These are phyloP conservation scores for Penicillium roqueforti DNA, from an alignment of 495 filamentous ascomycete genomes.

Conservation along the genomic window DNA sequence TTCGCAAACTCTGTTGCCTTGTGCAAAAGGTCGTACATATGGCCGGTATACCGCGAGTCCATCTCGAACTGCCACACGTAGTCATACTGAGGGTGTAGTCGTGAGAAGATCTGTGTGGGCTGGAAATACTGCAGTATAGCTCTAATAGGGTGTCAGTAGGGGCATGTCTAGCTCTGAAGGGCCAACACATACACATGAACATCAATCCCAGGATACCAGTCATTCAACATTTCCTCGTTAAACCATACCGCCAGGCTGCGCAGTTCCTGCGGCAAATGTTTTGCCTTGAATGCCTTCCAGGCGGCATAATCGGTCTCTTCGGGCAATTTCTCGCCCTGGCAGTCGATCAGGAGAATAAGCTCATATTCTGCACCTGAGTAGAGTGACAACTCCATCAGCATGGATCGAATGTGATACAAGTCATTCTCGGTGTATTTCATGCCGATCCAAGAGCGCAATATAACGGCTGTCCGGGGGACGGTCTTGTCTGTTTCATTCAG, in stretches of 20 bases:
- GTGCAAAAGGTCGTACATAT: slow-evolving; percentile 57
- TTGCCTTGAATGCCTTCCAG: slow-evolving; percentile 40
- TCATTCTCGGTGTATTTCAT: slow-evolving; percentile 67
- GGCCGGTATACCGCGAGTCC: slow-evolving; percentile 62
- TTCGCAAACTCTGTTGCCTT: slow-evolving; percentile 53
- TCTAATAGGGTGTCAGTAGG: slow-evolving; percentile 9
- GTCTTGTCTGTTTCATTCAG: not conserved
- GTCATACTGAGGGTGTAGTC: slow-evolving; percentile 58
- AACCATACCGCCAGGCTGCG: slow-evolving; percentile 61
- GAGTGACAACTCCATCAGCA: slow-evolving; percentile 66
- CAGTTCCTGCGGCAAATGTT: slow-evolving; percentile 59
- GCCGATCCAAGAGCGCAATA: slow-evolving; percentile 64
- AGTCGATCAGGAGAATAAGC: slow-evolving; percentile 67
- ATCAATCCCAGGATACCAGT: slow-evolving; percentile 17
- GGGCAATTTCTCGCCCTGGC: slow-evolving; percentile 50
- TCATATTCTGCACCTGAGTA: slow-evolving; percentile 70
- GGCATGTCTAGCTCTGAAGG: not conserved
- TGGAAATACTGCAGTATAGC: slow-evolving; percentile 22
- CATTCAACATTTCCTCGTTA: slow-evolving; percentile 33
- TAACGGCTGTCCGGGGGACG: slow-evolving; percentile 55
- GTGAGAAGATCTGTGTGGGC: slow-evolving; percentile 42
- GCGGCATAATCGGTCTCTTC: slow-evolving; percentile 40
- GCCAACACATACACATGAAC: slow-evolving; percentile 11
- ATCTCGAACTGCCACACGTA: slow-evolving; percentile 72
- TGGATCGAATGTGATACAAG: slow-evolving; percentile 60